A percentile compares a stretch with the other conserved stretches of the same genome.
These are phyloP conservation scores for Talaromyces stipitatus DNA, from an alignment of 495 filamentous ascomycete genomes.

Conservation along the genomic window DNA sequence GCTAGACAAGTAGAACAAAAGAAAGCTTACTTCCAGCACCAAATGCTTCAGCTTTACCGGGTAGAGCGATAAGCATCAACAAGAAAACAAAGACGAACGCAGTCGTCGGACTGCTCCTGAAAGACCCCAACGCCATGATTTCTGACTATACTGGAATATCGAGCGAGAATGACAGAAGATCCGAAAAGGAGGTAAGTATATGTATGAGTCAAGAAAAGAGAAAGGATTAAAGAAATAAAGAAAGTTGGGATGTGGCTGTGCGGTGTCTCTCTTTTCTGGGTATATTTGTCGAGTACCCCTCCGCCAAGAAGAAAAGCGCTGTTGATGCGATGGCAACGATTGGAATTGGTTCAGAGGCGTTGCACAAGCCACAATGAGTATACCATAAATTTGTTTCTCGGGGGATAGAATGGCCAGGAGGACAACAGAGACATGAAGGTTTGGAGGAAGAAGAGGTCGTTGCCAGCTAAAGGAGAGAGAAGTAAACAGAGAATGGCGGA, in stretches of 20 bases:
- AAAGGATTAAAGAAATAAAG: slow-evolving; percentile 2
- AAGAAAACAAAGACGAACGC: slow-evolving; percentile 53
- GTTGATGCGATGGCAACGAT: neutral
- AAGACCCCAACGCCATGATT: slow-evolving; percentile 22
- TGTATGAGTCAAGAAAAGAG: neutral
- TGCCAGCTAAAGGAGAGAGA: neutral
- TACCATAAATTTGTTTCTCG: neutral
- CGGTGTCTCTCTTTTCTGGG: neutral
- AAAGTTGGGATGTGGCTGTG: neutral
- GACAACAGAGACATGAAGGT: neutral
- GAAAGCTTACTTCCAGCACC: slow-evolving; percentile 66
- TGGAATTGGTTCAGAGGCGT: neutral
- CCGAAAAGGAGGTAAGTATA: too few relatives aligned
- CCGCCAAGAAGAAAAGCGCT: neutral
- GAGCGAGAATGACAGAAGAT: neutral
- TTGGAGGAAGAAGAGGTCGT: neutral
- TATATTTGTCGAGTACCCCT: neutral
- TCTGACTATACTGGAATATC: neutral
- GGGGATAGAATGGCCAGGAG: neutral
- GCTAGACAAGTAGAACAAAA: neutral
- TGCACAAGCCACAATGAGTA: neutral
- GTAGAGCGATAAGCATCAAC: slow-evolving; percentile 45
- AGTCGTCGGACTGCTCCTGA: slow-evolving; percentile 21
- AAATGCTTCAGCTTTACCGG: slow-evolving; percentile 55
- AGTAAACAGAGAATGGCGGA: neutral